phyloP scores from a whole-genome alignment of 148 eudicot species.

The Silene latifolia region DNA sequence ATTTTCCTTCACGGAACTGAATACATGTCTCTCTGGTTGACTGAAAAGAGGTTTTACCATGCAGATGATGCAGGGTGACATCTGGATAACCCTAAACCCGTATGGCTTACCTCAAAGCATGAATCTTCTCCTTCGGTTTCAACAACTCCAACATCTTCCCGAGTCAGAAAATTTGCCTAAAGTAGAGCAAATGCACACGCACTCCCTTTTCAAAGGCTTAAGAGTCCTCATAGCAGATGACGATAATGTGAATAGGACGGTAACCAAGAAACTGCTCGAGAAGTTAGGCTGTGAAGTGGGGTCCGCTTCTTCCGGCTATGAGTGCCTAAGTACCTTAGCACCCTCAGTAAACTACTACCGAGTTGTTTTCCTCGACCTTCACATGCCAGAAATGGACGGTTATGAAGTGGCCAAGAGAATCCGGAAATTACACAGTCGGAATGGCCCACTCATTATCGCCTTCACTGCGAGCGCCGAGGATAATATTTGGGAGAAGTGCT shows the following conservation, averaged over 20 bases:
- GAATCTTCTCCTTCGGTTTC: conserved; percentile 58
- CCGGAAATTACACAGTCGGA: conserved; percentile 43
- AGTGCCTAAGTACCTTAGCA: conserved; percentile 55
- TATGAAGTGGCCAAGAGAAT: conserved; percentile 66
- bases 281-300: conserved; percentile 63
- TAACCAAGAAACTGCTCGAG: conserved; percentile 65
- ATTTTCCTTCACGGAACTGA: neutral
- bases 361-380: conserved; percentile 60
- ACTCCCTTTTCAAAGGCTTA: conserved; percentile 44
- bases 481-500: conserved; percentile 56
- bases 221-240: conserved; percentile 58
- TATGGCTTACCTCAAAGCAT: conserved; percentile 48
- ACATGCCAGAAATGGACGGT: conserved; percentile 82
- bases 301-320: conserved; percentile 55
- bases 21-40: neutral
- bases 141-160: conserved; percentile 29
- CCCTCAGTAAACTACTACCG: conserved; percentile 33
- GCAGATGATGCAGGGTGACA: conserved; percentile 85
- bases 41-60: neutral
- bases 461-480: conserved; percentile 75
- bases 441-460: conserved; percentile 58
- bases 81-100: conserved; percentile 55
- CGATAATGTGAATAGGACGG: conserved; percentile 60
- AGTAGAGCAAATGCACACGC: conserved; percentile 28
- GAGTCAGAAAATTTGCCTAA: conserved; percentile 20